These are phyloP conservation scores for Ascochyta pisi DNA, from an alignment of 2,329 filamentous ascomycete genomes.

Conservation along the genomic window DNA sequence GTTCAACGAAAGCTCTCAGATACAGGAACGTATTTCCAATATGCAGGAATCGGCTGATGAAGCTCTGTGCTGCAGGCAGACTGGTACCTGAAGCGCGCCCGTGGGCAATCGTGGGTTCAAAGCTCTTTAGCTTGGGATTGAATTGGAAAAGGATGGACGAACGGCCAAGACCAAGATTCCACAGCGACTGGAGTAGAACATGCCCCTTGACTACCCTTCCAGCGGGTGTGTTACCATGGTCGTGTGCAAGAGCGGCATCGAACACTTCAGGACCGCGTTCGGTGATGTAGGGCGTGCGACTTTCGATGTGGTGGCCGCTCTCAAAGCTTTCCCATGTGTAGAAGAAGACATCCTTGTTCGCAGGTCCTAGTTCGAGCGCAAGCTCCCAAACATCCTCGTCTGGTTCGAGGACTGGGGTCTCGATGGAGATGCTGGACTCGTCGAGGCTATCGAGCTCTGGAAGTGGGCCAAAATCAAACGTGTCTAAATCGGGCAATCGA, in stretches of 20 bases:
- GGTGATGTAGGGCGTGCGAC: slow-evolving; percentile 64
- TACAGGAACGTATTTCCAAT: slow-evolving; percentile 47
- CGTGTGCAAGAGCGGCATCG: slow-evolving; percentile 62
- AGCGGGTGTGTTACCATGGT: slow-evolving; percentile 52
- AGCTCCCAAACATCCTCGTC: slow-evolving; percentile 51
- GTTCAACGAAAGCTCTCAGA: slow-evolving; percentile 47
- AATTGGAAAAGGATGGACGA: slow-evolving; percentile 75
- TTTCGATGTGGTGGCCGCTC: slow-evolving; percentile 49
- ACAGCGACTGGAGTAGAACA: slow-evolving; percentile 59
- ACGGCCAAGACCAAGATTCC: slow-evolving; percentile 72
- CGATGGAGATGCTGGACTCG: slow-evolving; percentile 37
- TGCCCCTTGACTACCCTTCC: slow-evolving; percentile 49
- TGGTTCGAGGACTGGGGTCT: slow-evolving; percentile 33
- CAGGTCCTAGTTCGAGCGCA: slow-evolving; percentile 41
- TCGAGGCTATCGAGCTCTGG: slow-evolving; percentile 45
- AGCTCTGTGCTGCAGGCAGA: slow-evolving; percentile 58
- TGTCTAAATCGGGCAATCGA: slow-evolving; percentile 48
- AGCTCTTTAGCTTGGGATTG: slow-evolving; percentile 60
- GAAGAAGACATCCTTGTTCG: slow-evolving; percentile 50
- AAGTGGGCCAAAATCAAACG: slow-evolving; percentile 50
- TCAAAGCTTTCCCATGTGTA: slow-evolving; percentile 75
- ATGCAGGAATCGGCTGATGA: slow-evolving; percentile 55
- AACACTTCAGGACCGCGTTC: slow-evolving; percentile 72
- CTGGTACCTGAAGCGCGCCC: slow-evolving; percentile 61
- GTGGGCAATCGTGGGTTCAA: slow-evolving; percentile 56